Evolutionary conservation across 169 alveolate genomes (phyloP).

Genomic region (Cyclospora cayetanensis): DNA sequence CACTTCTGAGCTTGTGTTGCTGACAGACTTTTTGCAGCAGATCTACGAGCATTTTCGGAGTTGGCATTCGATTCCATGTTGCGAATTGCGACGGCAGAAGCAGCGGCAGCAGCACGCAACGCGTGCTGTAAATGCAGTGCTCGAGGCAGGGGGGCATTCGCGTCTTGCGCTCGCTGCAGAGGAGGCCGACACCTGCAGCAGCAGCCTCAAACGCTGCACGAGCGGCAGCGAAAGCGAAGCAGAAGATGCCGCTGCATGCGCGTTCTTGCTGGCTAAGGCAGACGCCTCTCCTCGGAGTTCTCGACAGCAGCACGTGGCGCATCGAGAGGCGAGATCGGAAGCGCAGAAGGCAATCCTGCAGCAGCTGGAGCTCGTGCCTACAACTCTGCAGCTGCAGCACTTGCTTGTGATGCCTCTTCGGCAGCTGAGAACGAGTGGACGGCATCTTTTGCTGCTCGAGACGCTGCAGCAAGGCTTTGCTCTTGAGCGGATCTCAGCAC

Average conservation of each 20-base stretch:
- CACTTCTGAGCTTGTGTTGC: not conserved
- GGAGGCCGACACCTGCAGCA: not conserved
- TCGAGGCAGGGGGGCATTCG: not conserved
- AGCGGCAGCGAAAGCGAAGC: conserved; percentile 27
- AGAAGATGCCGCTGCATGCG: not conserved
- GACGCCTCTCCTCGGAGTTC: not conserved
- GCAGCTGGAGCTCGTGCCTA: conserved; percentile 9
- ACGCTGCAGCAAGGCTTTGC: not conserved
- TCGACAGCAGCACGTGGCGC: not conserved
- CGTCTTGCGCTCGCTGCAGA: not conserved
- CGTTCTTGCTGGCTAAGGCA: not conserved
- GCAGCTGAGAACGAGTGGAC: not conserved
- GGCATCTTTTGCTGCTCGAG: conserved; percentile 25
- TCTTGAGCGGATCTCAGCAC: not conserved
- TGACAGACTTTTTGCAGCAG: conserved; percentile 22
- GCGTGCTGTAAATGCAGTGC: not conserved
- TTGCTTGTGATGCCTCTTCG: not conserved
- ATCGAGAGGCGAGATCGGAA: not conserved
- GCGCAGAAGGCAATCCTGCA: not conserved
- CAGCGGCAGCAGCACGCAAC: not conserved
- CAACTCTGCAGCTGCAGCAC: conserved; percentile 15
- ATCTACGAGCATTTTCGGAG: not conserved
- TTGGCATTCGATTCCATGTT: not conserved
- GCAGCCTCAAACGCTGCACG: conserved; percentile 22
- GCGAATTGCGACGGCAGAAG: conserved; percentile 5